Evolutionary conservation across 257 asterid species (phyloP), one percentile per base, ranked within the genome.

Genomic region (Solanum rostratum): DNA sequence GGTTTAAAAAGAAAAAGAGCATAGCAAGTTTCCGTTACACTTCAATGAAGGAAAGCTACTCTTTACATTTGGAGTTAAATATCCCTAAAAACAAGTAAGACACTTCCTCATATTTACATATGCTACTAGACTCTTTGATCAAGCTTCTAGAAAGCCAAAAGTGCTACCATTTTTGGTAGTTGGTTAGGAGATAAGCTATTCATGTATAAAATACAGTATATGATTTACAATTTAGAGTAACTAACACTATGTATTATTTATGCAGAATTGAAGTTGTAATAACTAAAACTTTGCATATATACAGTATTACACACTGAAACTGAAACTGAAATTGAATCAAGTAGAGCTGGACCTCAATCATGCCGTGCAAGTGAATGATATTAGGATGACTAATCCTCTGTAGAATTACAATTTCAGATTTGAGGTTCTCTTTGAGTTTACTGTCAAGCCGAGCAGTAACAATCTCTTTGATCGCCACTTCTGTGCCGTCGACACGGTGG

Each of bases 401-500:
- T 30, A 96, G 92, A 63, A 96, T 96, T 39, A 89, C 88, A 88
- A 96, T 96, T 92, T 96, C 99, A 1, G 97, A 95, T 91, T 92
- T 93, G n/a, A 96, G 95, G 54, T 93, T 93, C 37, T 95, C 97
- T 68, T 89, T 95, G 57, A 96, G 92, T 83, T 93, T 96, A n/a
- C 87, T 22, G 78, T 90, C 89, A 86, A 96, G 89, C 66, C 97
- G 84, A 41, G 93, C 80, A 10, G 94, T 93, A 84, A n/a, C 68
- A 15, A 96, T 95, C 85, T 96, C 99, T 60, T 96, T 96, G 87
- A 96, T 93, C 20, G 99, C 99, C 53, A 96, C 98, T 55, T 96
- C 97, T 0, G 97, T 92, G 45, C 98, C 97, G 80, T 91, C 92
- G 49, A 89, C 89, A n/a, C 94, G 92, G 89, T 96, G 98, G 84